Base-by-base conservation (phyloP, 495 filamentous ascomycete species). In the Aspergillus saccharolyticus region DNA sequence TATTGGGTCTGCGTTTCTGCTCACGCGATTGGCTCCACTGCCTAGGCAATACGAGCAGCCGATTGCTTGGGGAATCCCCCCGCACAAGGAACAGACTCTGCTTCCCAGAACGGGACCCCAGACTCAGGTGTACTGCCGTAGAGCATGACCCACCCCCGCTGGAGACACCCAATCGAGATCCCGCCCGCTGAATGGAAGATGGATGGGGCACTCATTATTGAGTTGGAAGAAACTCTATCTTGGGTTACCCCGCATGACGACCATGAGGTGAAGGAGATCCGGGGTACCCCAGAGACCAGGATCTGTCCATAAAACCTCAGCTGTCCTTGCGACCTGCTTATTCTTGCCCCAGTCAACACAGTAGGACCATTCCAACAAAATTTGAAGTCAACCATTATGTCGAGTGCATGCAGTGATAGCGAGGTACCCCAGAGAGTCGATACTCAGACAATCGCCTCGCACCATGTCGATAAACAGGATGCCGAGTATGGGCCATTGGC, bases 401-500 rank as follows among this genome's bases (percentile, higher is more conserved):
- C 25, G 25, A 28, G 2, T 39, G 33, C 4, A 30, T 10, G 4
- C 25, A 30, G 14, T 8, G 33, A 39, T 12, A 15, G 33, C 33
- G 33, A 15, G 33, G 12, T 39, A 10, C 33, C 33, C 14, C 6
- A 39, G 14, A 39, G 33, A 12, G 33, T 39, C 4, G 33, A 39
- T 8, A 39, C 33, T 39, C 33, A 39, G 6, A 39, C 33, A 5
- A 39, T 12, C 4, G 33, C 33, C 33, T 39, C 33, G 7, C 33
- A 39, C 33, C 33, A 8, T 12, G 4, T 39, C 33, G 33, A 39
- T 12, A 39, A 8, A 12, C 33, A 8, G 5, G 2, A 6, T 12
- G 12, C 33, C 33, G 33, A 39, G 10, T 39, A 39, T 30, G 64
- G 74, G 66, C 87, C 89, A 14, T 80, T 90, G 33, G 81, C 81